These are phyloP conservation scores for Picocystis sp. DNA, from an alignment of 163 green algal genomes.

Conservation along the genomic window DNA sequence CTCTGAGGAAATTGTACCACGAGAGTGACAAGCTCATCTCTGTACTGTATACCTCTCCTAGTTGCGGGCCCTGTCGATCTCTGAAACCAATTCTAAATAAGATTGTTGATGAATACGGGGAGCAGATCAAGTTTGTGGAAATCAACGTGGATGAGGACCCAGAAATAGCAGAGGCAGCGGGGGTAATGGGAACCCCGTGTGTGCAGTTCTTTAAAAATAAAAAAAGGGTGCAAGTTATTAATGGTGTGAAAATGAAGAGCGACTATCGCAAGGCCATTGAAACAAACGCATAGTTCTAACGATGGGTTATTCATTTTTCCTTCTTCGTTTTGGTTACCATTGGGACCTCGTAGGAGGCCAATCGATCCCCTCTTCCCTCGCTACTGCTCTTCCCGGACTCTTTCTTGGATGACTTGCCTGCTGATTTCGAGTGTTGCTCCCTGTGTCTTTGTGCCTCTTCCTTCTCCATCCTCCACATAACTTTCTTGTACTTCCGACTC, in stretches of 20 bases:
- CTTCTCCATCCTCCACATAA: too few species aligned
- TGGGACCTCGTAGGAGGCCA: too few species aligned
- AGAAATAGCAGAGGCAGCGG: conserved; percentile 78
- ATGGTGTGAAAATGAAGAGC: conserved; percentile 88
- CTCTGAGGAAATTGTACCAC: conserved; percentile 95
- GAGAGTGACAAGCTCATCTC: conserved; percentile 59
- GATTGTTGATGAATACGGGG: conserved; percentile 70
- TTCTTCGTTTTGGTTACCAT: too few species aligned
- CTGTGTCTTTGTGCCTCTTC: too few species aligned
- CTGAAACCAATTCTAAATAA: conserved; percentile 91
- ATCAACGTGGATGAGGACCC: conserved; percentile 87
- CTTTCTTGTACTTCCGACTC: too few species aligned
- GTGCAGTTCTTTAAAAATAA: conserved; percentile 88
- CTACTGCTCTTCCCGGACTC: too few species aligned
- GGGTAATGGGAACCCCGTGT: conserved; percentile 73
- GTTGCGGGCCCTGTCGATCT: conserved; percentile 81
- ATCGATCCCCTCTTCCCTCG: too few species aligned
- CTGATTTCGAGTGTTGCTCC: too few species aligned
- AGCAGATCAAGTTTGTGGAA: conserved; percentile 57
- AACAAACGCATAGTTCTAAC: too few species aligned
- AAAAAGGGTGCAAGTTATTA: conserved; percentile 41
- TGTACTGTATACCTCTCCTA: conserved; percentile 86
- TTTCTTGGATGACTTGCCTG: too few species aligned
- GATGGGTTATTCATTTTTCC: too few species aligned
- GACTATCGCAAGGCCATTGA: conserved; percentile 76